Conservation (phyloP, 176 grass and related monocot species). For the Pharus latifolius region DNA sequence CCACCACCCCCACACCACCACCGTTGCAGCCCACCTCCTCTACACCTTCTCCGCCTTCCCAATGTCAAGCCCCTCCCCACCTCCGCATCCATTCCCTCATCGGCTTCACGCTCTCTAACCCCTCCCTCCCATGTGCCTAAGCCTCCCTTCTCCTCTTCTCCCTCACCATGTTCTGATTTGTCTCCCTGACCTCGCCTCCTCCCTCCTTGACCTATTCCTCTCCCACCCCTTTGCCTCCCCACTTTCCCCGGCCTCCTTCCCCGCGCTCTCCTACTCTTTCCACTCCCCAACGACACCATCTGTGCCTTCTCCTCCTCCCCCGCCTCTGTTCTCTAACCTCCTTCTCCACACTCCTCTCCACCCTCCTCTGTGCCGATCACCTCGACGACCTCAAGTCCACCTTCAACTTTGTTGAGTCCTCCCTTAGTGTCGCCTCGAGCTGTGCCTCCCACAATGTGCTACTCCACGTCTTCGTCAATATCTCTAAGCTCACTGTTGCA, state of each 20-base stretch:
- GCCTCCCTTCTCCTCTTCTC: constrained; percentile 51
- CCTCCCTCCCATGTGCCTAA: constrained; percentile 42
- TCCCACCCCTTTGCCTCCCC: constrained; percentile 42
- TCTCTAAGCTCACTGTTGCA: constrained; percentile 37
- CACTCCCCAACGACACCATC: constrained; percentile 34
- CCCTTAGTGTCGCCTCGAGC: constrained; percentile 35
- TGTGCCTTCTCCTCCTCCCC: constrained; percentile 34
- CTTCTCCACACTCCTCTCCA: constrained; percentile 52
- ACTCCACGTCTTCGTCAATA: constrained; percentile 45
- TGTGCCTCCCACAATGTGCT: constrained; percentile 67
- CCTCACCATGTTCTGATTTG: constrained; percentile 39
- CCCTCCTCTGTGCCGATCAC: constrained; percentile 44
- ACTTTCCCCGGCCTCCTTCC: constrained; percentile 59
- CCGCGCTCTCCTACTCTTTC: constrained; percentile 60
- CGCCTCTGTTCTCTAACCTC: constrained; percentile 31
- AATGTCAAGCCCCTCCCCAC: constrained; percentile 3
- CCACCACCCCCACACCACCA: constrained; percentile 9
- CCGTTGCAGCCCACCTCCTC: constrained; percentile 1
- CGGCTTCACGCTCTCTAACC: constrained; percentile 41
- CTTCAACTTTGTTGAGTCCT: constrained; percentile 37
- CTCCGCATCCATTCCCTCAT: constrained; percentile 7
- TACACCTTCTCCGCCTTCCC: constrained; percentile 46
- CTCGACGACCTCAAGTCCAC: constrained; percentile 50
- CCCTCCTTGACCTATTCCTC: constrained; percentile 46
- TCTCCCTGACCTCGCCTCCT: constrained; percentile 62